Conservation (phyloP, 75 land plant species). For the Sequoia sempervirens region DNA sequence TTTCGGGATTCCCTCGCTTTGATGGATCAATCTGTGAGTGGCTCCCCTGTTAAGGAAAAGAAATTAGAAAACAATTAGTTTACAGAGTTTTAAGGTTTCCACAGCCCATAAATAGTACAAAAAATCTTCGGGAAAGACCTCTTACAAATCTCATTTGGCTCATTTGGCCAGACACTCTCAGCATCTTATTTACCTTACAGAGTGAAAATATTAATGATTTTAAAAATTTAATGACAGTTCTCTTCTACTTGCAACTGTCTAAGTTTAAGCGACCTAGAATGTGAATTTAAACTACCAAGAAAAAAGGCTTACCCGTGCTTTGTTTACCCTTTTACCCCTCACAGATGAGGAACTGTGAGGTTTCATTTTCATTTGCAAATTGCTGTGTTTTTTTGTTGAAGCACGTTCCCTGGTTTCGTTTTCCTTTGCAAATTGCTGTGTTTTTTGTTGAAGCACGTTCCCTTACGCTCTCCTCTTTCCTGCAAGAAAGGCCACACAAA, state of each 20-base stretch:
- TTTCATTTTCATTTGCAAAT: background rate
- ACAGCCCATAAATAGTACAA: too few species aligned
- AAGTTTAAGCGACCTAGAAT: background rate
- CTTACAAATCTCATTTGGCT: too few species aligned
- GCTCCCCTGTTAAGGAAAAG: too few species aligned
- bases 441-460: background rate
- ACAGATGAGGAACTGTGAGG: background rate
- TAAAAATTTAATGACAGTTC: background rate
- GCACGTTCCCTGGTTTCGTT: background rate
- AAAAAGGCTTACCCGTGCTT: background rate
- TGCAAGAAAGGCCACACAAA: background rate
- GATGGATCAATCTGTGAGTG: background rate
- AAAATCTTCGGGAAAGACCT: too few species aligned
- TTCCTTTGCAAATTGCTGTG: background rate
- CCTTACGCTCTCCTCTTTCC: background rate
- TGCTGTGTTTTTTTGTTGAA: background rate
- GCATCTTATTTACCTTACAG: too few species aligned
- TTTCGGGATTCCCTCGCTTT: background rate
- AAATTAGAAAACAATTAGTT: too few species aligned
- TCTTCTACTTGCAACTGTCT: background rate
- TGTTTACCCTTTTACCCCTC: background rate
- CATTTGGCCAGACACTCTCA: too few species aligned
- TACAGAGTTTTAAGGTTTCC: too few species aligned
- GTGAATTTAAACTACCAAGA: background rate
- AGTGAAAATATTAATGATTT: too few species aligned